Base-by-base conservation (phyloP, 2,329 filamentous ascomycete species). In the Colletotrichum spinosum region DNA sequence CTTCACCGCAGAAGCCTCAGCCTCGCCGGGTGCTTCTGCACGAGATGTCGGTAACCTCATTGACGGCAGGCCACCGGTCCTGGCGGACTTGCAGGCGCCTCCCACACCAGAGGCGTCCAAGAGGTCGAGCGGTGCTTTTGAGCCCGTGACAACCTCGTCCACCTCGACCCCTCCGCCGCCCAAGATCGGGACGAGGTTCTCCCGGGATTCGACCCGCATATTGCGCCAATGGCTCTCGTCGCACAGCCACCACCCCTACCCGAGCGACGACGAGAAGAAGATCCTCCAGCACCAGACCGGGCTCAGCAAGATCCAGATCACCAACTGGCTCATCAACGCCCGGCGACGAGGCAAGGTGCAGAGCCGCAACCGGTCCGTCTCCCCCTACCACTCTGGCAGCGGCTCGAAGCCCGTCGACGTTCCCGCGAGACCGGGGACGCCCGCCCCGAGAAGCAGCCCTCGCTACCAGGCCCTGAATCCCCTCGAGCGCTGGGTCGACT, bases 291-390 rank as follows among this genome's bases (percentile, higher is more conserved):
- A 49, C 2, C 55, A 61, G 39, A 67, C 61, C 2, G 65, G 61
- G 5, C 61, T 65, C n/a, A 67, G 44, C 56, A 65, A 65, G 34
- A 42, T n/a, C 10, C 65, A 67, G 15, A 61, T 67, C 53, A 58
- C 56, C 3, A 67, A 65, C 6, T 65, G 65, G 61, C 52, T 67
- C 8, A 54, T 56, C n/a, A 67, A 61, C 42, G 57, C 65, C 17
- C 56, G 61, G 17, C 42, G 61, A 1, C 61, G 65, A 11, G 58
- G 52, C 60, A 91, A 90, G 76, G 82, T 84, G 57, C 81, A 81
- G 34, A n/a, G 34, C 39, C 56, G 56, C 25, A 42, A 58, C 70
- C 80, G 78, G 62, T 79, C 78, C 86, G 17, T 37, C 6, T 50
- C 56, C 9, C 45, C 55, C 8, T 54, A 55, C 8, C 50, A 55